Percentiles rank a stretch among this genome's conserved stretches.
Evolutionary conservation across 768 basidiomycete genomes (phyloP).

Genomic region (Boletus bicolor): DNA sequence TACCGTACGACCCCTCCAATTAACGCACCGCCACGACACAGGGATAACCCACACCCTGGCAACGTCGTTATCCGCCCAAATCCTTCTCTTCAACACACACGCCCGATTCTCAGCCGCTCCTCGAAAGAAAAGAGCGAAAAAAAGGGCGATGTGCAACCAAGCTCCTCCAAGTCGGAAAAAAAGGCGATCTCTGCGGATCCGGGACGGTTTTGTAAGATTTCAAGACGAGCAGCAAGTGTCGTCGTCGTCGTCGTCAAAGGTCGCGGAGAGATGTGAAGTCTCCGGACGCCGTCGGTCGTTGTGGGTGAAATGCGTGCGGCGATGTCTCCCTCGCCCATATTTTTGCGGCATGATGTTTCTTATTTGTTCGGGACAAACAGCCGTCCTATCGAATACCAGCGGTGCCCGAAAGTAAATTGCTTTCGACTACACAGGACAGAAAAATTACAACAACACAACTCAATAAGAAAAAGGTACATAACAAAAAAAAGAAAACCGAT

Average conservation of each 20-base stretch:
- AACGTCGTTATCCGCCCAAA: background rate
- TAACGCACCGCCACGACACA: slow-evolving; percentile 5
- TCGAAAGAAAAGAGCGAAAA: background rate
- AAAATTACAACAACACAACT: slow-evolving; percentile 6
- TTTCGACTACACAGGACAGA: background rate
- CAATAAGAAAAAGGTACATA: background rate
- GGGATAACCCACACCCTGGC: background rate
- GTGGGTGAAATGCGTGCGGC: slow-evolving; percentile 25
- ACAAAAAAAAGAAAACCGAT: background rate
- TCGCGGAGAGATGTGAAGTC: background rate
- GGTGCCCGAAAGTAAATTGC: background rate
- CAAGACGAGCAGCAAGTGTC: slow-evolving; percentile 39
- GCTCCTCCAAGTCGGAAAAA: background rate
- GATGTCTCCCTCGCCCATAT: slow-evolving; percentile 24
- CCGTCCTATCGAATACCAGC: slow-evolving; percentile 10
- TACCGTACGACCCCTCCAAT: slow-evolving; percentile 3
- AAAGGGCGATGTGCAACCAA: background rate
- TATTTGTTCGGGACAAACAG: slow-evolving; percentile 34
- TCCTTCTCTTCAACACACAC: background rate
- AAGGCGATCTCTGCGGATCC: slow-evolving; percentile 63
- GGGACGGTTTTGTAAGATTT: slow-evolving; percentile 58
- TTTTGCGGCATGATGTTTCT: slow-evolving; percentile 37
- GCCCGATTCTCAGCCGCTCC: background rate
- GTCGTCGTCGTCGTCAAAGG: slow-evolving; percentile 1
- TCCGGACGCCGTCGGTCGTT: slow-evolving; percentile 20